Evolutionary conservation across 1,139 yeast genomes (phyloP).

Genomic region (Hanseniaspora uvarum): DNA sequence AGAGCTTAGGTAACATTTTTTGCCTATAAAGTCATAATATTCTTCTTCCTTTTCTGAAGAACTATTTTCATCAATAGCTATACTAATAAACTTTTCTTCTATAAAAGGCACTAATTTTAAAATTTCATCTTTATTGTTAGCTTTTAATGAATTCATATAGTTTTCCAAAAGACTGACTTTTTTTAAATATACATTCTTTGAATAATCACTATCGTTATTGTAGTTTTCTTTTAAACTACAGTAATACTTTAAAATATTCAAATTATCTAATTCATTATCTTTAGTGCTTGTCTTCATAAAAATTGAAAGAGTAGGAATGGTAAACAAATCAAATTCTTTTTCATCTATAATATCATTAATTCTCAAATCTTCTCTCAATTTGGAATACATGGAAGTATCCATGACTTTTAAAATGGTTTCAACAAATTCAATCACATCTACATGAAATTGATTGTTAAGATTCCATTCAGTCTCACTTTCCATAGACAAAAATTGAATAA

Average conservation of each 20-base stretch:
- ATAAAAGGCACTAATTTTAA: slow-evolving; percentile 1
- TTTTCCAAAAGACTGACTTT: slow-evolving; percentile 2
- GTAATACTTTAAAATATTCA: slow-evolving; percentile 1
- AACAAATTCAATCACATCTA: slow-evolving; percentile 10
- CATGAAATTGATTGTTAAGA: slow-evolving; percentile 8
- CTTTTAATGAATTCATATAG: neutral
- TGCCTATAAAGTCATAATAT: slow-evolving; percentile 12
- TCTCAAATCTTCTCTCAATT: slow-evolving; percentile 1
- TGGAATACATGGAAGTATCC: neutral
- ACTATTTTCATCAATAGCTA: neutral
- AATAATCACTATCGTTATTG: slow-evolving; percentile 3
- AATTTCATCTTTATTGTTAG: neutral
- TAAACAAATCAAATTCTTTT: neutral
- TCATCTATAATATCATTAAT: neutral
- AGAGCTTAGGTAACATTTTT: slow-evolving; percentile 5
- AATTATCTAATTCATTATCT: neutral
- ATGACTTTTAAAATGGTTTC: neutral
- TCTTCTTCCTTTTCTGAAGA: neutral
- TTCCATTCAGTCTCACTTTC: slow-evolving; percentile 13
- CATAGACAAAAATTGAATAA: neutral
- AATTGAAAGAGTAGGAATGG: neutral
- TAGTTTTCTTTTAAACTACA: slow-evolving; percentile 1
- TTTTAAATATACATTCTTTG: slow-evolving; percentile 5
- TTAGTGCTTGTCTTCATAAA: neutral
- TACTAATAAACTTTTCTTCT: neutral